Evolutionary conservation across 768 basidiomycete genomes (phyloP).

Genomic region (Lentinula sp.): DNA sequence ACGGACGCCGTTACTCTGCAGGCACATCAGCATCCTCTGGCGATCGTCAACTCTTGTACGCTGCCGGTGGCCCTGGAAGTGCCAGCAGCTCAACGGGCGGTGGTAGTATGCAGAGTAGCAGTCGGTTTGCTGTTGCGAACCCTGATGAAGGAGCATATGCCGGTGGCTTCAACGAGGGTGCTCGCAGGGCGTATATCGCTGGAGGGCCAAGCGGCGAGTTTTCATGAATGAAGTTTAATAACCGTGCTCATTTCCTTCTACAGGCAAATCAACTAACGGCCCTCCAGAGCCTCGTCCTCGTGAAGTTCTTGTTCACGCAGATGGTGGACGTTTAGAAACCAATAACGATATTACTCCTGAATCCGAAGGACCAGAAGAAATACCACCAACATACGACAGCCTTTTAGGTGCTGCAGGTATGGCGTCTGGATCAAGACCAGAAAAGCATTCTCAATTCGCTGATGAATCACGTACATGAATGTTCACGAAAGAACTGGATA

Average conservation of each 20-base stretch:
- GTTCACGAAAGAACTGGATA: background rate
- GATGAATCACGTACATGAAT: background rate
- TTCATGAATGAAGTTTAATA: background rate
- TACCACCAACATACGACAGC: slow-evolving; percentile 1
- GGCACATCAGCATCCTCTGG: background rate
- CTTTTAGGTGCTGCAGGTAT: slow-evolving; percentile 1
- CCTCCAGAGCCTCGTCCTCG: background rate
- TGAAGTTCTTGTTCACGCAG: slow-evolving; percentile 1
- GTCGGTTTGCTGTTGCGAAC: background rate
- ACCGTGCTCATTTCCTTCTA: background rate
- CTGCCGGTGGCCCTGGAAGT: background rate
- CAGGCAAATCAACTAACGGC: background rate
- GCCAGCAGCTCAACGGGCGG: background rate
- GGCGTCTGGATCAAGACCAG: background rate
- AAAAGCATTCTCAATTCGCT: background rate
- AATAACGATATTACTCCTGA: background rate
- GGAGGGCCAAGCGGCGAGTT: background rate
- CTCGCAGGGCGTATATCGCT: background rate
- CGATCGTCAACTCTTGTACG: background rate
- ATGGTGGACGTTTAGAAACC: slow-evolving; percentile 1
- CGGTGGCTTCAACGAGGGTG: background rate
- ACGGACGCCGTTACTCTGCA: background rate
- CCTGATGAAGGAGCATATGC: background rate
- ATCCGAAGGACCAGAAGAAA: slow-evolving; percentile 1
- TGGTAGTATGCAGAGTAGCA: background rate